A percentile compares a stretch with the other conserved stretches of the same genome.
Evolutionary conservation across 352 stramenopile species (phyloP).

Genomic region (Pythium brachiatum): DNA sequence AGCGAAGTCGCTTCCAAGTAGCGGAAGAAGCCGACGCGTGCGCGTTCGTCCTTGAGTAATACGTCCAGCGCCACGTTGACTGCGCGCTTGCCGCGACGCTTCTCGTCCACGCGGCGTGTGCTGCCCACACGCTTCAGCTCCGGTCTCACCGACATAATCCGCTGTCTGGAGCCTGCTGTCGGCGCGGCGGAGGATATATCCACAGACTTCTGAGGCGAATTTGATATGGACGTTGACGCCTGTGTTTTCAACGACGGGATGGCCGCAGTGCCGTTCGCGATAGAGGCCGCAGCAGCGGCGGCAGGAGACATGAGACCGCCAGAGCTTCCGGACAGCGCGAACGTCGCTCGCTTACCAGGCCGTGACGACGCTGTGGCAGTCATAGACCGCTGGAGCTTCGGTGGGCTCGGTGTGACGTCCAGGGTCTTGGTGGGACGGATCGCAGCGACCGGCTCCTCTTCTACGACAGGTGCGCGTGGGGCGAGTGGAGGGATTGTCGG

Average conservation of each 20-base stretch:
- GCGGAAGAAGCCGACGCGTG: slow-evolving; percentile 53
- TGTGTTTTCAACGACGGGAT: not conserved
- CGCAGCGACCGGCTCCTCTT: not conserved
- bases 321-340: slow-evolving; percentile 11
- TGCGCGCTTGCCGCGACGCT: slow-evolving; percentile 29
- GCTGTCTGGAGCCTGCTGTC: not conserved
- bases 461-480: not conserved
- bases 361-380: slow-evolving; percentile 4
- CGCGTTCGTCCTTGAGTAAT: slow-evolving; percentile 51
- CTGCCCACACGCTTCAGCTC: slow-evolving; percentile 12
- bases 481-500: not conserved
- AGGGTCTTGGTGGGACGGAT: not conserved
- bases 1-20: slow-evolving; percentile 42
- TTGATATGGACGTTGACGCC: not conserved
- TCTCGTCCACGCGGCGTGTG: not conserved
- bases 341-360: slow-evolving; percentile 12
- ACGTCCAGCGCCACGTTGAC: slow-evolving; percentile 48
- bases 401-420: not conserved
- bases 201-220: not conserved
- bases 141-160: slow-evolving; percentile 11
- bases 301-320: not conserved
- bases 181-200: not conserved
- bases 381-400: slow-evolving; percentile 3
- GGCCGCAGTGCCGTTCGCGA: not conserved
- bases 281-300: not conserved